These are phyloP conservation scores for Takakia lepidozioides DNA, from an alignment of 225 moss, liverwort and hornwort genomes.

Conservation along the genomic window DNA sequence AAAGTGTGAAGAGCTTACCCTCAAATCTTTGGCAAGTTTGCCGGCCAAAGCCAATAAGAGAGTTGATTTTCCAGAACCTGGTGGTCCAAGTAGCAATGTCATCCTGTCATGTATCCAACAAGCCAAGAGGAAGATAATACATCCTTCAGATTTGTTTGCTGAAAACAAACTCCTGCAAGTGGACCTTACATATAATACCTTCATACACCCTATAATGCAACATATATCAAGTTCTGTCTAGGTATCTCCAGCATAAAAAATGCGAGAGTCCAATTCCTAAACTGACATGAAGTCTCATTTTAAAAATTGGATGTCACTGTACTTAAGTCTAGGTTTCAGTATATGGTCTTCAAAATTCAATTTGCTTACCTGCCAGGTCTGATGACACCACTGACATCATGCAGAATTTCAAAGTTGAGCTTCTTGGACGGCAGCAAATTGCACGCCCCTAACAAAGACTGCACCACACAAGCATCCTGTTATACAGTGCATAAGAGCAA, in stretches of 20 bases:
- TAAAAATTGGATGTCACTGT: too few relatives aligned
- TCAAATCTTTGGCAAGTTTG: conserved; percentile 57
- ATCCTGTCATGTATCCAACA: conserved; percentile 36
- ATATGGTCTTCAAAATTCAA: too few relatives aligned
- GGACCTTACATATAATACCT: background rate
- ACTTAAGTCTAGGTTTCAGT: too few relatives aligned
- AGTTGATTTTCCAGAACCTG: conserved; percentile 80
- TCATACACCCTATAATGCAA: too few relatives aligned
- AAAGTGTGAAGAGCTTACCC: conserved; percentile 18
- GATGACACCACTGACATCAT: conserved; percentile 58
- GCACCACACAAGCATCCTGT: conserved; percentile 9
- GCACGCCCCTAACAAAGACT: conserved; percentile 27
- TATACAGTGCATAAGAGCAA: background rate
- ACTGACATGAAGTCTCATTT: too few relatives aligned
- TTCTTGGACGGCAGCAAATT: conserved; percentile 46
- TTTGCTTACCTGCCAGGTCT: conserved; percentile 60
- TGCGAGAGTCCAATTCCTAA: too few relatives aligned
- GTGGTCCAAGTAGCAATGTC: conserved; percentile 81
- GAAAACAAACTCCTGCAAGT: background rate
- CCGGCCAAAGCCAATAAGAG: conserved; percentile 68
- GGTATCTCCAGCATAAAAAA: too few relatives aligned
- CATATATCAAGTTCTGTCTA: too few relatives aligned
- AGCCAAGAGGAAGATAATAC: background rate
- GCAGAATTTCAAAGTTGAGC: conserved; percentile 60
- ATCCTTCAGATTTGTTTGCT: too few relatives aligned